These are phyloP conservation scores for Oleoguttula mirabilis DNA, from an alignment of 495 filamentous ascomycete species.

Conservation along the genomic window DNA sequence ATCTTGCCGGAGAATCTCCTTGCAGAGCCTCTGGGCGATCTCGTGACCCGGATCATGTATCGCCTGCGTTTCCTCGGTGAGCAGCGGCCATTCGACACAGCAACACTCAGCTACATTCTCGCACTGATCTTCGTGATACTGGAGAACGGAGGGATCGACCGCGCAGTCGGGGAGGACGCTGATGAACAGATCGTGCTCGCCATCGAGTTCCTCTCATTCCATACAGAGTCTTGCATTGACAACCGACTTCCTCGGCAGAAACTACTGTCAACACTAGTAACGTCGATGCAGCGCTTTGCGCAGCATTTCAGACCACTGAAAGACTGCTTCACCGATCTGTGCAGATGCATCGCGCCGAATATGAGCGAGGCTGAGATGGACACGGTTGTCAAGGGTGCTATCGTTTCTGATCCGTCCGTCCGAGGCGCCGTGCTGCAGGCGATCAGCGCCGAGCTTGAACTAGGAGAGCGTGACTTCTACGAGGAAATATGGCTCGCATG, in stretches of 20 bases:
- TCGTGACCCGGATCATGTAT: conserved; percentile 82
- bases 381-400: conserved; percentile 58
- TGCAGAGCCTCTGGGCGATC: conserved; percentile 69
- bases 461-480: conserved; percentile 72
- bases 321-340: conserved; percentile 76
- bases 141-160: conserved; percentile 62
- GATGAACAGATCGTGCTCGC: conserved; percentile 82
- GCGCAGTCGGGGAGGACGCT: conserved; percentile 54
- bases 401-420: conserved; percentile 67
- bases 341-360: conserved; percentile 64
- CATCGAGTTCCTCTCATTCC: conserved; percentile 81
- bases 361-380: conserved; percentile 57
- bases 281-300: conserved; percentile 74
- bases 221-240: conserved; percentile 56
- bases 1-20: conserved; percentile 58
- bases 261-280: conserved; percentile 55
- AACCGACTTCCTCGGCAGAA: conserved; percentile 61
- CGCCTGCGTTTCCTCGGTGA: conserved; percentile 80
- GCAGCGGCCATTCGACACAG: conserved; percentile 77
- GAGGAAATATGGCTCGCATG: conserved; percentile 87
- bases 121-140: conserved; percentile 69
- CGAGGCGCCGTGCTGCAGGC: conserved; percentile 80
- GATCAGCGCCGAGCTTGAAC: conserved; percentile 79
- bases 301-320: conserved; percentile 91
- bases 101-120: conserved; percentile 75